Percentiles rank a stretch among this genome's conserved stretches.
These are phyloP conservation scores for Yamadazyma sp. DNA, from an alignment of 1,139 yeast genomes.

Conservation along the genomic window DNA sequence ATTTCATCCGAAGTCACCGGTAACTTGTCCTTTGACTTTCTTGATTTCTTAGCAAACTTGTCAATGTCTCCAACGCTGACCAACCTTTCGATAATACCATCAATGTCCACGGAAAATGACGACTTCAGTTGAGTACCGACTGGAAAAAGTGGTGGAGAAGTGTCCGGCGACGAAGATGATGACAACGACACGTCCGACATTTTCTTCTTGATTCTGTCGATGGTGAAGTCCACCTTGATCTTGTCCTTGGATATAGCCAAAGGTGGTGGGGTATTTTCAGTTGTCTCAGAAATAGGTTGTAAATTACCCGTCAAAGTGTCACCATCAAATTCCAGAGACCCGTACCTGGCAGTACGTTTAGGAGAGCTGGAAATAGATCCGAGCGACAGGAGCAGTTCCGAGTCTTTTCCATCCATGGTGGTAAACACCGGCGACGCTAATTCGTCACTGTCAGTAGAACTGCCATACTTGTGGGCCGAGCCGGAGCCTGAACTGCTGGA, in stretches of 20 bases:
- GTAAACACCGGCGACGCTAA: constrained; percentile 41
- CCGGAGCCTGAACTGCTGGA: constrained; percentile 12
- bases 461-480: constrained; percentile 18
- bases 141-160: constrained; percentile 9
- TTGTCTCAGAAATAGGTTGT: constrained; percentile 45
- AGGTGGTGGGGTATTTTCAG: constrained; percentile 33
- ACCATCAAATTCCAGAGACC: constrained; percentile 9
- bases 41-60: constrained; percentile 22
- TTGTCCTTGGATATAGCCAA: constrained; percentile 3
- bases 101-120: constrained; percentile 43
- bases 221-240: constrained; percentile 2
- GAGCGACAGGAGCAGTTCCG: constrained; percentile 42
- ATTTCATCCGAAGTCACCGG: constrained; percentile 54
- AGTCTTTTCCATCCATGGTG: constrained; percentile 31
- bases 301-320: constrained; percentile 17
- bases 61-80: constrained; percentile 42
- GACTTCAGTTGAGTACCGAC: background rate
- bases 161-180: constrained; percentile 7
- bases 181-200: constrained; percentile 7
- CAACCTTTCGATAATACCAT: constrained; percentile 54
- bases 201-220: constrained; percentile 8
- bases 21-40: constrained; percentile 40
- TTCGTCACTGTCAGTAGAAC: constrained; percentile 41
- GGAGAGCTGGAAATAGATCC: constrained; percentile 14
- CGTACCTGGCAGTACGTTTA: constrained; percentile 6